Base-by-base conservation (phyloP, 2,329 filamentous ascomycete species). In the Coleophoma crateriformis region DNA sequence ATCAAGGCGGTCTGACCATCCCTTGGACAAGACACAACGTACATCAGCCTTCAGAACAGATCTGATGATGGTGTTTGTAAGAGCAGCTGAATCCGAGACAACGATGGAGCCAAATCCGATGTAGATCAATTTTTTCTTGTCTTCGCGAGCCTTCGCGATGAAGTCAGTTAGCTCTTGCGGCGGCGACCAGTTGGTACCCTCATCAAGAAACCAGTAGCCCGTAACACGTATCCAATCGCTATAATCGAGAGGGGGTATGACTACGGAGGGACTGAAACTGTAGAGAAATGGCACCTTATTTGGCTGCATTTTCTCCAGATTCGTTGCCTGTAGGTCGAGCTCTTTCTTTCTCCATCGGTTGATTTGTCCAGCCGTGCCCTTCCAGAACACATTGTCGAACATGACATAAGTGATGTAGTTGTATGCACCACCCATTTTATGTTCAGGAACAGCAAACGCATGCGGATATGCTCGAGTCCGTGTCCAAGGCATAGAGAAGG, bases 401-500 rank as follows among this genome's bases (percentile, higher is more conserved):
- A 96, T 87, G 54, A 95, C 84, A 60, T 99, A 99, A 0, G 90
- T 94, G 63, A 95, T 84, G 65, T 91, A 90, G 64, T 99, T 99
- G 73, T 96, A 97, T 0, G 85, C 85, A 20, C 94, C 94, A 48
- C 94, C 94, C 83, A 95, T 90, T 71, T 95, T 96, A 68, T 88
- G 84, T 54, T 95, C 88, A 1, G 90, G 88, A 54, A 95, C 91
- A 22, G 92, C 87, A 68, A 99, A 99, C 0, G 94, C 94, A 68
- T 99, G 94, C 2, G 94, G 94, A 61, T 99, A 99, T 1, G 92
- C 90, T 47, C 94, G 79, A 14, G 94, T 99, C 45, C 91, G 84
- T 0, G 94, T 96, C 94, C 94, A 99, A 0, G 94, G 94, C 94
- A 99, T 99, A 15, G 90, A 95, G 65, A 99, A 99, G 0, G 91